These are phyloP conservation scores for Aspergillus sojae DNA, from an alignment of 2,329 filamentous ascomycete genomes.

Conservation along the genomic window DNA sequence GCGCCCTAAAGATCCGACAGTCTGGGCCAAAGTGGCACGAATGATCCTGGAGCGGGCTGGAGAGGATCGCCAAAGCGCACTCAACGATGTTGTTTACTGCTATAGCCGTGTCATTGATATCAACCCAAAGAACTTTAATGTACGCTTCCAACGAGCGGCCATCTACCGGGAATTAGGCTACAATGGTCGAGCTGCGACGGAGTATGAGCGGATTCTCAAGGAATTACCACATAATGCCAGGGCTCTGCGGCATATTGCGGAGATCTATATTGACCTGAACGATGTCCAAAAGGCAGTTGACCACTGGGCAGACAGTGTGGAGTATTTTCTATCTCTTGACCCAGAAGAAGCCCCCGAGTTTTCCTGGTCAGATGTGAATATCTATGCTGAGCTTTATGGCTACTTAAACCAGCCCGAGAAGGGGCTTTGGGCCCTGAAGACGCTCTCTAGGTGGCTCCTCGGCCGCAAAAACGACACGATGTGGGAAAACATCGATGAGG, in stretches of 20 bases:
- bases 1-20: conserved; percentile 55
- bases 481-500: conserved; percentile 72
- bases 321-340: conserved; percentile 49
- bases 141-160: conserved; percentile 58
- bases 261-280: conserved; percentile 56
- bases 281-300: conserved; percentile 52
- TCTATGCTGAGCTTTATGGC: conserved; percentile 80
- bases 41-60: conserved; percentile 55
- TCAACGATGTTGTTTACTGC: conserved; percentile 56
- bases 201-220: conserved; percentile 59
- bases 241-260: conserved; percentile 59
- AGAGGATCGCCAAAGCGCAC: conserved; percentile 44
- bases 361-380: conserved; percentile 80
- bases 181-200: conserved; percentile 49
- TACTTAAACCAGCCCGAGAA: conserved; percentile 64
- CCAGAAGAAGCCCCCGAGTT: conserved; percentile 50
- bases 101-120: conserved; percentile 58
- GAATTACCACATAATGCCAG: conserved; percentile 57
- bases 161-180: conserved; percentile 56
- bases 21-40: conserved; percentile 61
- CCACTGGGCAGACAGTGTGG: conserved; percentile 57
- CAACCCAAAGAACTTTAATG: conserved; percentile 54
- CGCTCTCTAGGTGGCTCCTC: conserved; percentile 78
- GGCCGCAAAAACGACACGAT: conserved; percentile 72
- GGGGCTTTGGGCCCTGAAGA: conserved; percentile 71